Evolutionary conservation across 2,329 filamentous ascomycete species (phyloP), one percentile per base, ranked within the genome.

Genomic region (Aureobasidium sp.): DNA sequence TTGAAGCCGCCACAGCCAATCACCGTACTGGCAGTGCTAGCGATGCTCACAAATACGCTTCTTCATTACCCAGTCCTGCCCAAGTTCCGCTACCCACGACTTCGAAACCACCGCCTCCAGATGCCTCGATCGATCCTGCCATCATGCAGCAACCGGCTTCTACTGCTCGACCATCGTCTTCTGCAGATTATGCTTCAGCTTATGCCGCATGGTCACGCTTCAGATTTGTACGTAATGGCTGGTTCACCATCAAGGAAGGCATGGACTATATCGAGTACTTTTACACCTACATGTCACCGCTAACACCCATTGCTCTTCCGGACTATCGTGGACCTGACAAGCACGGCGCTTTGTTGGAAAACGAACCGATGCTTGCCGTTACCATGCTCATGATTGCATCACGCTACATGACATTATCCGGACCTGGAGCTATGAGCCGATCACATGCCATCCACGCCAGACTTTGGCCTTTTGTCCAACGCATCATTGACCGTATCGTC

Each of bases 211-310:
- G 94, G 94, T 85, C 87, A 1, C 81, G 90, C 64, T 92, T 96
- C 71, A 86, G 92, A 45, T 97, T 97, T 70, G 93, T 97, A n/a
- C 86, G 91, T 58, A 91, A 91, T 9, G 94, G 94, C 10, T 97
- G 93, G 93, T 94, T 99, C 72, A 95, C 91, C 0, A 89, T 93
- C 0, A 85, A 89, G 65, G 94, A 99, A 74, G 93, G 90, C 23
- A 92, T 97, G 72, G 86, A 87, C 45, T 97, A 97, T 69, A 89
- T 99, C 64, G 87, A 92, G 71, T 97, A 97, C 74, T 97, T 96
- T 75, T 97, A 96, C 75, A 85, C 88, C 67, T 90, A 91, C 67
- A 81, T 97, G 8, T 93, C 91, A 1, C 93, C 93, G 0, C 79
- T 99, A 69, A 97, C 93, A 3, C 94, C 94, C 0, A 95, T 97